Evolutionary conservation across 2,329 filamentous ascomycete species (phyloP), one percentile per base, ranked within the genome.

Genomic region (Fusarium drepaniforme): DNA sequence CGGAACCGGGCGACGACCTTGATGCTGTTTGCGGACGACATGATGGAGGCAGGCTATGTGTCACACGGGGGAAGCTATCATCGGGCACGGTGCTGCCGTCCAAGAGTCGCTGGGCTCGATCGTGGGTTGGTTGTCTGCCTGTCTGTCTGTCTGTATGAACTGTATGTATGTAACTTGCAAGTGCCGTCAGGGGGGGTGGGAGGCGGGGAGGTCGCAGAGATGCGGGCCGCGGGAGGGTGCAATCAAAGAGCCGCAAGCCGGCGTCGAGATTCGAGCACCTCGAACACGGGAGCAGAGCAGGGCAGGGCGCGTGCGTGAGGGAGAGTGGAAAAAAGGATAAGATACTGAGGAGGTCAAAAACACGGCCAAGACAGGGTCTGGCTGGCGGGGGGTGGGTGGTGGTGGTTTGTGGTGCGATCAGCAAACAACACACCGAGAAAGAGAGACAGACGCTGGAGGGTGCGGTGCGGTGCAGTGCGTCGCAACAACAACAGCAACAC

Each of bases 1-100:
- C 97, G 92, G 87, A 99, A 99, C 81, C 97, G 94, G 88, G 96
- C 96, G 84, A 99, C 96, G 84, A 99, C 97, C 94, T 90, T 93
- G 88, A 93, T 93, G 81, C 88, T 92, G 82, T 91, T 91, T 79
- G 86, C 86, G 84, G 87, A 86, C 82, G 89, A 90, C 88, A 89
- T 90, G 83, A 78, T 78, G 76, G 71, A 68, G 71, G 75, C 61
- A 30, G 69, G 61, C 56, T 72, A 21, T 70, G 38, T 70, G 70
- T 79, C 72, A 80, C 70, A 70, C 75, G 66, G 73, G 64, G 66
- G 51, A 71, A 60, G 71, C 71, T 75, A 74, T 79, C 80, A 81
- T 81, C 72, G 69, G 78, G 73, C 72, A 72, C 76, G 72, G 65
- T 64, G 66, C 59, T 73, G 67, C 66, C 75, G 74, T 71, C 67